Conservation (phyloP, 2,329 filamentous ascomycete species). For the Magnaporthales sp. region DNA sequence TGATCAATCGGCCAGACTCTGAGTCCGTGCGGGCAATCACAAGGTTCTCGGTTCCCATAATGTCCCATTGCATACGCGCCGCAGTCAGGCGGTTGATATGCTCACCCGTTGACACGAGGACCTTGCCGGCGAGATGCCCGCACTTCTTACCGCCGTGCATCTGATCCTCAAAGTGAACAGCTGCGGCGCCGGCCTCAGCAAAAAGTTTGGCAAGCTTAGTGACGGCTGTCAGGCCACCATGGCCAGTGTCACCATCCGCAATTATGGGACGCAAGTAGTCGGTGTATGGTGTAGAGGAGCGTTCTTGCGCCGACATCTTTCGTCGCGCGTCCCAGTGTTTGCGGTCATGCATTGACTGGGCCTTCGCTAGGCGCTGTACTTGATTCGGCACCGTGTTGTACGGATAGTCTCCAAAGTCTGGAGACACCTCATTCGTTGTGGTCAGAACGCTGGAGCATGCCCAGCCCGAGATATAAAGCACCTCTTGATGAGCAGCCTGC, state of each 20-base stretch:
- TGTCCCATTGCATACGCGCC: conserved; percentile 92
- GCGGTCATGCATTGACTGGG: conserved; percentile 92
- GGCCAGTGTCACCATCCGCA: conserved; percentile 92
- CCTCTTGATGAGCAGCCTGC: conserved; percentile 90
- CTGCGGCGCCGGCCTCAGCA: conserved; percentile 91
- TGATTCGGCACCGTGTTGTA: conserved; percentile 99
- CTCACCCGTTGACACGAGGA: conserved; percentile 85
- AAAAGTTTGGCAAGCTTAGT: conserved; percentile 96
- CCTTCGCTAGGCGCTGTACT: conserved; percentile 91
- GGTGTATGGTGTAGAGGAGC: conserved; percentile 68
- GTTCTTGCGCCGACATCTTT: conserved; percentile 65
- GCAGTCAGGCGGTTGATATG: conserved; percentile 94
- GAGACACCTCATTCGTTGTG: conserved; percentile 91
- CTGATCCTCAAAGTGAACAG: conserved; percentile 96
- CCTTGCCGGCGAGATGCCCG: conserved; percentile 91
- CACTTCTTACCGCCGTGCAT: conserved; percentile 98
- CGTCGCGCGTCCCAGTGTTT: conserved; percentile 86
- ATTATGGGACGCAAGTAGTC: conserved; percentile 95
- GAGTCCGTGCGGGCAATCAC: conserved; percentile 94
- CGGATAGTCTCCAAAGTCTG: conserved; percentile 96
- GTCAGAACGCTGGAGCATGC: conserved; percentile 92
- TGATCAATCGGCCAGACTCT: conserved; percentile 84
- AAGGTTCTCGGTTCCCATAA: conserved; percentile 94
- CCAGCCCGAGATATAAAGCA: conserved; percentile 95
- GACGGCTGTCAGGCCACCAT: conserved; percentile 86